Evolutionary conservation across 805 yeast genomes (phyloP).

Genomic region (Hanseniaspora guilliermondii): DNA sequence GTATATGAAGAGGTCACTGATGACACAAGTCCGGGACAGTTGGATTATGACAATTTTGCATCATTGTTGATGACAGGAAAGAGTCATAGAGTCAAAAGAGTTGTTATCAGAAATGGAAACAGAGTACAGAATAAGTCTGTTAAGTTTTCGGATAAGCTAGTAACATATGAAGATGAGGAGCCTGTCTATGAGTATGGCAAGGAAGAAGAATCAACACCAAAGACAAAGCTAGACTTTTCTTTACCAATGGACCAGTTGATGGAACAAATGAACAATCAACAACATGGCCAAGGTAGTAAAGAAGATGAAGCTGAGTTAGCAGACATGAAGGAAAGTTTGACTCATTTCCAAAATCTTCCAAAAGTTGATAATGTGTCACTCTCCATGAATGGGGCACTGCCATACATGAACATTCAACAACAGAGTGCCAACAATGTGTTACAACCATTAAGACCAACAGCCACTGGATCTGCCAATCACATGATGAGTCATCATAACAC

Average conservation of each 20-base stretch:
- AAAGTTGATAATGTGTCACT: conserved; percentile 66
- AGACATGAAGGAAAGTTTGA: conserved; percentile 63
- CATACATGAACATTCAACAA: conserved; percentile 23
- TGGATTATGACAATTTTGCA: conserved; percentile 79
- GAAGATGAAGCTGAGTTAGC: conserved; percentile 61
- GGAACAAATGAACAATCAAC: conserved; percentile 28
- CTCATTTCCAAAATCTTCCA: conserved; percentile 58
- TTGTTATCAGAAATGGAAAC: conserved; percentile 26
- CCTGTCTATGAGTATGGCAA: background rate
- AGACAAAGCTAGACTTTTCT: conserved; percentile 38
- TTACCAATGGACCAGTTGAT: conserved; percentile 70
- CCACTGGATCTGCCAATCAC: conserved; percentile 33
- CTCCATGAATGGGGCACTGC: conserved; percentile 18
- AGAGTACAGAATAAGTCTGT: conserved; percentile 46
- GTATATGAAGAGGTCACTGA: conserved; percentile 32
- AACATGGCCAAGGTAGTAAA: conserved; percentile 30
- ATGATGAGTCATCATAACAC: conserved; percentile 16
- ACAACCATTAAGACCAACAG: conserved; percentile 29
- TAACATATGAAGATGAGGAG: conserved; percentile 29
- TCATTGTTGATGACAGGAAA: conserved; percentile 73
- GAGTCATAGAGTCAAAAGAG: conserved; percentile 30
- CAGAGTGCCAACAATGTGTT: conserved; percentile 17
- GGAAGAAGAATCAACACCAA: conserved; percentile 15
- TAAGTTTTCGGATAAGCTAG: conserved; percentile 58
- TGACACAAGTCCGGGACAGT: conserved; percentile 21